Evolutionary conservation across 305 asterid species (phyloP).

Genomic region (Rubia tinctorum): DNA sequence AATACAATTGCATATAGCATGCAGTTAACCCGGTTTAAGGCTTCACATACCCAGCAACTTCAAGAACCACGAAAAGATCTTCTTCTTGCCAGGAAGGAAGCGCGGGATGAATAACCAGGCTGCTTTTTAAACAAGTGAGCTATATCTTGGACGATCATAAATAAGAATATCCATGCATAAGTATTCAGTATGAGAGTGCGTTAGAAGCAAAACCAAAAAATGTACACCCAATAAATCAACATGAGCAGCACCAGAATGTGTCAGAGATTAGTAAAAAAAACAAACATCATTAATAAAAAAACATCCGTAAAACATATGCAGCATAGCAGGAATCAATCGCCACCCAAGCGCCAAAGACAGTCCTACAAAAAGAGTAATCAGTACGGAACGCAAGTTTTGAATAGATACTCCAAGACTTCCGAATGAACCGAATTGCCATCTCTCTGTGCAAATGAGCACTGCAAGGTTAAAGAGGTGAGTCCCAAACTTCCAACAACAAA

Average conservation of each 20-base stretch:
- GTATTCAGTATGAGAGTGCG: constrained; percentile 20
- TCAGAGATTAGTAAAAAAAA: constrained; percentile 36
- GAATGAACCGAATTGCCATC: constrained; percentile 33
- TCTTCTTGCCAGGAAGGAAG: constrained; percentile 39
- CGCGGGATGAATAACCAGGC: constrained; percentile 44
- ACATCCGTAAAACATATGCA: constrained; percentile 27
- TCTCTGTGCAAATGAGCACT: constrained; percentile 93
- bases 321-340: constrained; percentile 33
- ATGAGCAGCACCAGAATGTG: constrained; percentile 30
- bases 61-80: constrained; percentile 26
- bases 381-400: constrained; percentile 32
- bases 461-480: constrained; percentile 92
- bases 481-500: constrained; percentile 96
- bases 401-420: constrained; percentile 33
- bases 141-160: constrained; percentile 29
- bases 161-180: constrained; percentile 10
- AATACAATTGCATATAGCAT: constrained; percentile 14
- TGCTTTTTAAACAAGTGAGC: constrained; percentile 35
- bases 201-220: constrained; percentile 24
- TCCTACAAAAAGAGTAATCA: constrained; percentile 47
- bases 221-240: constrained; percentile 20
- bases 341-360: constrained; percentile 39
- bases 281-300: constrained; percentile 25
- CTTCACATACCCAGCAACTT: constrained; percentile 45
- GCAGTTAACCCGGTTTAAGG: constrained; percentile 17